Base-by-base conservation (phyloP, 768 basidiomycete species). In the Lentinula sp. region DNA sequence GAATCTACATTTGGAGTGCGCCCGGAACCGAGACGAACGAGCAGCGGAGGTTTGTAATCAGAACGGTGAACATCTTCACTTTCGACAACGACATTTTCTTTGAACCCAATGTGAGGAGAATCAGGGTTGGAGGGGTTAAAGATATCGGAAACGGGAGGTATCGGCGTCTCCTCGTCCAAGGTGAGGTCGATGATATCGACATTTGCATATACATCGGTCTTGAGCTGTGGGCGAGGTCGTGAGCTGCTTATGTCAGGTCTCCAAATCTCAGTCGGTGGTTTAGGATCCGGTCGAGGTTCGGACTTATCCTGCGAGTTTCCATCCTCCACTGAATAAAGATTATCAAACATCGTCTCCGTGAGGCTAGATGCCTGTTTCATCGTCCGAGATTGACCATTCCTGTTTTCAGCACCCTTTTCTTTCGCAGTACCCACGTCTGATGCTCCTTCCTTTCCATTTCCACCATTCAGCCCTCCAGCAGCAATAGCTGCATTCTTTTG, bases 21-120 rank as follows among this genome's bases (percentile, higher is more conserved):
- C 18, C 53, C 53, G 1, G 53, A 55, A n/a, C 53, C 53, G 37
- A 55, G 53, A 39, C 53, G 53, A 55, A 55, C 53, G 36, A 55
- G 33, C 12, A 55, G 39, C 15, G 53, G 53, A 55, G 53, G 53
- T 10, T 56, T 13, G 39, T 56, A 43, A 3, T 15, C 3, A 41
- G 35, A 18, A 23, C 37, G n/a, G 28, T 16, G 28, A 28, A 28
- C n/a, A 16, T 32, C 18, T 8, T 5, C 35, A 13, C 6, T 35
- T 35, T 35, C 13, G 33, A 52, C 50, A 15, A 16, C 50, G 8
- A 35, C 6, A 8, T 35, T 35, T 52, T 36, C 15, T 33, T 23
- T 7, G 20, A 2, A 8, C n/a, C 12, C n/a, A 16, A 36, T 13
- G 15, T 12, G 23, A 50, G 16, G 16, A 5, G 13, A 1, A 18